phyloP scores from a whole-genome alignment of 2,329 filamentous ascomycete species.

The Lasiodiplodia theobromae region DNA sequence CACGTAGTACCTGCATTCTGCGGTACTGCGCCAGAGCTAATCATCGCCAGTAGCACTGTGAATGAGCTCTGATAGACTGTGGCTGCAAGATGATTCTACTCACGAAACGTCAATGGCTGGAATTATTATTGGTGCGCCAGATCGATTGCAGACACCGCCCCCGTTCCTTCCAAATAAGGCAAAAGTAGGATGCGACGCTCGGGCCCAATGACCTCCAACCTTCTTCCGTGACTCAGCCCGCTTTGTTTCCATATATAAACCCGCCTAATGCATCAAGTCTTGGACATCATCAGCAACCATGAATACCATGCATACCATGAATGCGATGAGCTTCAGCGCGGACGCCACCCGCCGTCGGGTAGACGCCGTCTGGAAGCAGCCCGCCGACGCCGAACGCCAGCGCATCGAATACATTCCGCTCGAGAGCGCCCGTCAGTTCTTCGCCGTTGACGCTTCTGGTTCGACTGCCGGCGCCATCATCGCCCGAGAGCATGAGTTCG shows the following conservation, averaged over 20 bases:
- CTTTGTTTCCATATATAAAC: neutral
- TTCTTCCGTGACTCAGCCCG: neutral
- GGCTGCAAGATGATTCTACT: no score
- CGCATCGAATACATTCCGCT: neutral
- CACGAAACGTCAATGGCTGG: no score
- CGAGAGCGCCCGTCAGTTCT: constrained; percentile 37
- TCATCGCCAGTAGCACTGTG: no score
- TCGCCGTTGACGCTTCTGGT: constrained; percentile 44
- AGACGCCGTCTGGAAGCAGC: neutral
- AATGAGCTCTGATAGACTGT: no score
- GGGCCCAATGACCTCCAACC: neutral
- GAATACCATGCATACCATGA: neutral
- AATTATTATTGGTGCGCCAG: no score
- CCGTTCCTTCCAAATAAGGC: neutral
- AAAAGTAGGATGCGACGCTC: neutral
- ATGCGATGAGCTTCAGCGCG: neutral
- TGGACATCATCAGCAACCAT: neutral
- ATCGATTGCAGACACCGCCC: neutral
- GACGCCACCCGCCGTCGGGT: neutral
- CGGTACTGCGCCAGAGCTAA: no score
- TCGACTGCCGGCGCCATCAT: constrained; percentile 37
- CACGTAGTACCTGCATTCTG: no score
- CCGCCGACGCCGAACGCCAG: neutral
- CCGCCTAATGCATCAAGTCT: neutral
- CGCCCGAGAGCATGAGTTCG: constrained; percentile 34